phyloP scores from a whole-genome alignment of 352 stramenopile genomes.

The Blastocystis sp. region DNA sequence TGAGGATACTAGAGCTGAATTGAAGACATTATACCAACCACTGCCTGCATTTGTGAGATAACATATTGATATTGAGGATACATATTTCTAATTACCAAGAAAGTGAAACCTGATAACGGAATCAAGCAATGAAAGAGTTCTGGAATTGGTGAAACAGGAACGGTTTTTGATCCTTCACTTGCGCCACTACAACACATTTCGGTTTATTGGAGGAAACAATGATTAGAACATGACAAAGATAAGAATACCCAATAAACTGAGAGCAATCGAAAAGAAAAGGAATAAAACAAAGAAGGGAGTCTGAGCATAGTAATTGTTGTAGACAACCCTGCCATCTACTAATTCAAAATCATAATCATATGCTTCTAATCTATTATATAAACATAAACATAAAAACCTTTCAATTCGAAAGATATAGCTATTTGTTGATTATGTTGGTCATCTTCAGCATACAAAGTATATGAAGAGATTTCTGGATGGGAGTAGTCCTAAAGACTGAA shows the following conservation, averaged over 20 bases:
- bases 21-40: neutral
- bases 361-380: neutral
- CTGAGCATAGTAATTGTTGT: conserved; percentile 47
- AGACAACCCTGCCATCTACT: neutral
- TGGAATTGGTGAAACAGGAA: too few species aligned
- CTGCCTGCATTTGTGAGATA: neutral
- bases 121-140: too few species aligned
- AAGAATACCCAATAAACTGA: neutral
- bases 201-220: neutral
- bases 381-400: neutral
- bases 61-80: neutral
- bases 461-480: neutral
- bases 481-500: neutral
- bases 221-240: conserved; percentile 12
- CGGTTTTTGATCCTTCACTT: too few species aligned
- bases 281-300: conserved; percentile 1
- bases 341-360: conserved; percentile 31
- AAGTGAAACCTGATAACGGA: neutral
- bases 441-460: neutral
- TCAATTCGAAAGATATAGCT: neutral
- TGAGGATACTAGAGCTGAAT: neutral
- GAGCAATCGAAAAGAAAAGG: neutral
- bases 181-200: too few species aligned
- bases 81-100: neutral
- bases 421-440: neutral